Evolutionary conservation across 495 filamentous ascomycete species (phyloP), one percentile per base, ranked within the genome.

Genomic region (Trichoderma orchidacearum): DNA sequence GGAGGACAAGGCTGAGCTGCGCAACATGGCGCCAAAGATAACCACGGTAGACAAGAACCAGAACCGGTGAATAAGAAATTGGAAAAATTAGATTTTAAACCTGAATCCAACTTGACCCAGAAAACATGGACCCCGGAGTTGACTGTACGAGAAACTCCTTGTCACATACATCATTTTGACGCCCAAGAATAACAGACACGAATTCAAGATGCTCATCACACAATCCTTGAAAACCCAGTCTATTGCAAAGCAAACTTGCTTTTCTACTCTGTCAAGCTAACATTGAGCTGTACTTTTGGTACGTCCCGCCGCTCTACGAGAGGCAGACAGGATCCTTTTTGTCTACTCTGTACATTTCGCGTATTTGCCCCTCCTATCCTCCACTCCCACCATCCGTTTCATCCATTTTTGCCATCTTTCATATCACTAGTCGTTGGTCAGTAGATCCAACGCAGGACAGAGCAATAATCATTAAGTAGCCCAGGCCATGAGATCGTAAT

Each of bases 1-100:
- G 54, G 64, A 68, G 25, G 75, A 76, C 60, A 66, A 64, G 59
- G 70, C 60, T 15, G 69, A 59, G 25, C 62, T 77, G 54, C 64
- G 66, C 18, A 66, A 62, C 59, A 35, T 65, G 11, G 58, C 64
- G 34, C 73, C 75, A n/a, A 64, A 63, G 54, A 69, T 77, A 60
- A n/a, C 28, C 8, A 29, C 31, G n/a, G 36, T 55, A n/a, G 50
- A 57, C 4, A 17, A 36, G 23, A 54, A 8, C 29, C 27, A 51
- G 34, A n/a, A 25, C 18, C 23, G 9, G 15, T 31, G 41, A 61
- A 53, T 18, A 54, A 5, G 30, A 31, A 18, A 30, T 7, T 9
- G 23, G 31, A 29, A 13, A 27, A 11, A n/a, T 1, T 3, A 6
- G 12, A 27, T 21, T 32, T 17, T 28, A 28, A 3, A 31, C 8